These are phyloP conservation scores for Pseudopithomyces chartarum DNA, from an alignment of 2,329 filamentous ascomycete genomes.

Conservation along the genomic window DNA sequence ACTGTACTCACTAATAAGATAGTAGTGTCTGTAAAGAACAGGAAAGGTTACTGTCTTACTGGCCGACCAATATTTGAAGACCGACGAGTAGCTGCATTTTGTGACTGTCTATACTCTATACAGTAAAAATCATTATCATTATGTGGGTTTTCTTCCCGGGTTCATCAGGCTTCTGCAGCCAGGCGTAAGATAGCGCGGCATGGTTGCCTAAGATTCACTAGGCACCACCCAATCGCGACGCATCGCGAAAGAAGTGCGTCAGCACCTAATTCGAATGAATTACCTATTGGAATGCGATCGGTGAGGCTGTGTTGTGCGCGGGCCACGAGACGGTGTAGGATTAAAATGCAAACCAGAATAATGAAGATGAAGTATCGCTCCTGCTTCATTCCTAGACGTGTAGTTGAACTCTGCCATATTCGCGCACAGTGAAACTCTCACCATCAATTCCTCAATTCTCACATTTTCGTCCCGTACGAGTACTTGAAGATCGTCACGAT, in stretches of 20 bases:
- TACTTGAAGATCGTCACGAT: slow-evolving; percentile 6
- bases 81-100: no score
- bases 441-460: neutral
- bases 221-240: slow-evolving; percentile 1
- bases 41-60: no score
- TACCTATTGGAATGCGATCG: neutral
- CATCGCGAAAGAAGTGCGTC: neutral
- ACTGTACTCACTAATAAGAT: no score
- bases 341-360: neutral
- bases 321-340: no score
- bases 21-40: no score
- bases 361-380: neutral
- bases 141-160: neutral
- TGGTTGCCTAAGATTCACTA: neutral
- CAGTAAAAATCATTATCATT: no score
- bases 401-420: neutral
- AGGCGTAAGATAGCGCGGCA: neutral
- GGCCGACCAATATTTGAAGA: no score
- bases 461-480: neutral
- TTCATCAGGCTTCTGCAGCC: neutral
- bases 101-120: no score
- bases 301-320: no score
- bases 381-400: neutral
- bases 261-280: neutral
- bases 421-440: neutral